phyloP scores from a whole-genome alignment of 768 basidiomycete species.

The Boletus reticuloceps region DNA sequence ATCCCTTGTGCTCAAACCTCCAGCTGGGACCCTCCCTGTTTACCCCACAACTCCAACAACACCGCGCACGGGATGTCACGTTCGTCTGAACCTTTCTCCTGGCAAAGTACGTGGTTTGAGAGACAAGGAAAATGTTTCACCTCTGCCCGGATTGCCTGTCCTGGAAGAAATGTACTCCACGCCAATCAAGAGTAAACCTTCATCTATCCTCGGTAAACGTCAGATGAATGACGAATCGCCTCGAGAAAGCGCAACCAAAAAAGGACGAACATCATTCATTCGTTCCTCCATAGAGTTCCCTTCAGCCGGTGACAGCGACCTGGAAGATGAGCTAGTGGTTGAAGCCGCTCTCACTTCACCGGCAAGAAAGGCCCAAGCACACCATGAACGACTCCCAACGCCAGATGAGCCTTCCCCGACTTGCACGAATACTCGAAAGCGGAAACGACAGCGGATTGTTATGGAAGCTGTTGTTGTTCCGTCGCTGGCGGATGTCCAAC shows the following conservation, averaged over 20 bases:
- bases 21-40: slow-evolving; percentile 27
- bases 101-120: slow-evolving; percentile 37
- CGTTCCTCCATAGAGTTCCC: slow-evolving; percentile 32
- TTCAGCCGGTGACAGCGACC: slow-evolving; percentile 18
- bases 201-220: slow-evolving; percentile 44
- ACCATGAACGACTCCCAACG: neutral
- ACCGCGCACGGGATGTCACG: slow-evolving; percentile 27
- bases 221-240: slow-evolving; percentile 36
- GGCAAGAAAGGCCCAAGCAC: slow-evolving; percentile 7
- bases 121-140: slow-evolving; percentile 65
- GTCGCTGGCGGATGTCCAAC: slow-evolving; percentile 29
- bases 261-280: slow-evolving; percentile 29
- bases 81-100: slow-evolving; percentile 27
- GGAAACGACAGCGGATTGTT: slow-evolving; percentile 49
- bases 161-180: slow-evolving; percentile 44
- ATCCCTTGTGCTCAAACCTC: slow-evolving; percentile 27
- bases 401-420: slow-evolving; percentile 5
- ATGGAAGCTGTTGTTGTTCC: slow-evolving; percentile 55
- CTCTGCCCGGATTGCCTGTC: slow-evolving; percentile 36
- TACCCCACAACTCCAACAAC: slow-evolving; percentile 30
- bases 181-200: slow-evolving; percentile 25
- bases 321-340: slow-evolving; percentile 32
- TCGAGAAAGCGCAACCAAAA: slow-evolving; percentile 25
- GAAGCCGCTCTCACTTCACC: slow-evolving; percentile 23
- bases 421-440: slow-evolving; percentile 15